phyloP scores from a whole-genome alignment of 768 basidiomycete species.

The Aureoboletus auriporus region DNA sequence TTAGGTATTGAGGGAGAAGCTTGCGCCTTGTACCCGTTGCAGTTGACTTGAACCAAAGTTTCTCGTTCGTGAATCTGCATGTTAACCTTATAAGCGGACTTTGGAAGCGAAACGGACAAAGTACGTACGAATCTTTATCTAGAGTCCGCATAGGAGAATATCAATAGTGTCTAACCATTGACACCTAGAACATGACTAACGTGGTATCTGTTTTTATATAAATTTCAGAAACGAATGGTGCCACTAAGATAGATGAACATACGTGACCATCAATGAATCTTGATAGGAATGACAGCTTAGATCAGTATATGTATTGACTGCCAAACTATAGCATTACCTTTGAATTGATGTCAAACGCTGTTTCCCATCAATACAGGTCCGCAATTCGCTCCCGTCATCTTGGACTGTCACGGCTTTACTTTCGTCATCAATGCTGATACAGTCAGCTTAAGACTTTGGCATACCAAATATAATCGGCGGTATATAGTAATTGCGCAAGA shows the following conservation, averaged over 20 bases:
- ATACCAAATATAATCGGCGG: constrained; percentile 66
- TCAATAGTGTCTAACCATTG: constrained; percentile 5
- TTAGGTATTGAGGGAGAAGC: constrained; percentile 32
- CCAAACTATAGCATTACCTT: constrained; percentile 34
- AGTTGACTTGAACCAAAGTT: constrained; percentile 34
- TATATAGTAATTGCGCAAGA: constrained; percentile 61
- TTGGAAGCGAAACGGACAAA: neutral
- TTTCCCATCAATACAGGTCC: constrained; percentile 70
- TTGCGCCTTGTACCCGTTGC: constrained; percentile 20
- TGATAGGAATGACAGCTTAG: neutral
- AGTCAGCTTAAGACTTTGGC: constrained; percentile 7
- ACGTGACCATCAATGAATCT: constrained; percentile 59
- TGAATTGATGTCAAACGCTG: constrained; percentile 65
- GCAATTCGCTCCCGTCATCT: constrained; percentile 40
- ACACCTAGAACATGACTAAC: constrained; percentile 27
- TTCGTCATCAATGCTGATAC: neutral
- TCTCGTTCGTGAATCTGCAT: constrained; percentile 31
- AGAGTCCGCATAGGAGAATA: neutral
- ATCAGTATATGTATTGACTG: neutral
- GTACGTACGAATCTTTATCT: constrained; percentile 41
- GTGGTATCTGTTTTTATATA: constrained; percentile 35
- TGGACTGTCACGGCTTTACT: constrained; percentile 35
- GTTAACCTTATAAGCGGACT: neutral
- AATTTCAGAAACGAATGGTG: constrained; percentile 1
- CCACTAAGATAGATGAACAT: constrained; percentile 22